Base-by-base conservation (phyloP, 257 asterid genomes). In the Rauvolfia tetraphylla region DNA sequence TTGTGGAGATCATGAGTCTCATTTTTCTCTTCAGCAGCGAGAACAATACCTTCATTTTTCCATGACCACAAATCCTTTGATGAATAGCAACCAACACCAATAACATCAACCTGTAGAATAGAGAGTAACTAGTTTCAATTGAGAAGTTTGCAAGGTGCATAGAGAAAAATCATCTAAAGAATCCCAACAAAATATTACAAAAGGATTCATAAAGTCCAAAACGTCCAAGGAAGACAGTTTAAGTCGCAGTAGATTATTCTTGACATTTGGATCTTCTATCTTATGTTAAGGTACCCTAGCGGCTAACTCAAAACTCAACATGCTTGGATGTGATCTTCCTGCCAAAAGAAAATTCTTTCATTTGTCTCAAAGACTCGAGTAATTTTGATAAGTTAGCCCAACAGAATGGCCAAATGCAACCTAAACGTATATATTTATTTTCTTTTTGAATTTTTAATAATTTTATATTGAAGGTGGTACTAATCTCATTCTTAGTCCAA, bases 61-160 rank as follows among this genome's bases (percentile, higher is more conserved):
- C 99, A 95, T 42, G 88, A 83, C 98, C 98, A 93, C 62, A 95
- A 88, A 84, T 95, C 93, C 80, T 87, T 93, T 2, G 99, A 95
- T 49, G 99, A 95, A 78, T 95, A 95, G 81, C 99, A 95, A 75
- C 99, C 92, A 23, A 95, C 98, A 31, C 99, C 99, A 25, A 91
- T 93, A 15, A 93, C 88, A 81, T 95, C 99, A 76, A 95, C 99
- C 98, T 95, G 92, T 38, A 79, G 25, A 78, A 71, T 69, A 68
- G 41, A 79, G 42, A 73, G 25, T n/a, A 29, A 36, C 13, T 22
- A 71, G 38, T 49, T 25, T 76, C 27, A 3, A 48, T 49, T 59
- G 12, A 53, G 57, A 58, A 49, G 41, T 48, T 62, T 10, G 27
- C 67, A 39, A 66, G n/a, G 44, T 1, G 53, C 51, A 68, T 58